phyloP scores from a whole-genome alignment of 163 green algal genomes.

The Chlamydomonas reinhardtii region DNA sequence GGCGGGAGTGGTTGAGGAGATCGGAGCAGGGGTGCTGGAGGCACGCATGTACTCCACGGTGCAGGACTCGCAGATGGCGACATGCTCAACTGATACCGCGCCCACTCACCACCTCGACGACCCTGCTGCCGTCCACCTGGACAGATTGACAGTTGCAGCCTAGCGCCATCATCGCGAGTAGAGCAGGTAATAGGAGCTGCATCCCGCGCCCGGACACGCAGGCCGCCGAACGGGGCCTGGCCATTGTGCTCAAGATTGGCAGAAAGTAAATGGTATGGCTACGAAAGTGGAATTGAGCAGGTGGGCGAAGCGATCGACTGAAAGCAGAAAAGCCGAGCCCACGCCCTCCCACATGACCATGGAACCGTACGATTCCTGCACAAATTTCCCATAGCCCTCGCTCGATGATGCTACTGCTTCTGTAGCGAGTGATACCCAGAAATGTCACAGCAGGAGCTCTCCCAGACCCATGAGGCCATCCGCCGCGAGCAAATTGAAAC shows the following conservation, averaged over 20 bases:
- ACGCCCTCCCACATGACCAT: not conserved
- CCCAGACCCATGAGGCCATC: not conserved
- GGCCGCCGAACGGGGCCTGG: not conserved
- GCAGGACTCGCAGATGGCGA: not conserved
- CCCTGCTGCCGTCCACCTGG: slow-evolving; percentile 42
- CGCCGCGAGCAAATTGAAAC: not conserved
- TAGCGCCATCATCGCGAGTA: not conserved
- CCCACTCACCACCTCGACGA: slow-evolving; percentile 49
- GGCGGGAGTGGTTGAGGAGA: not conserved
- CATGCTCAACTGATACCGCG: not conserved
- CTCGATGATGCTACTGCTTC: too few species aligned
- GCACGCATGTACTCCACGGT: not conserved
- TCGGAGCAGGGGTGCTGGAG: not conserved
- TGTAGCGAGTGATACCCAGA: too few species aligned
- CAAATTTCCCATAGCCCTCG: too few species aligned
- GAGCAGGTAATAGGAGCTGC: not conserved
- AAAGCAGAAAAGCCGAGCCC: not conserved
- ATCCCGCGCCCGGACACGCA: not conserved
- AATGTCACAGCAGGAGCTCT: not conserved
- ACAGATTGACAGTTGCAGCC: not conserved
- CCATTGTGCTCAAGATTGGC: too few species aligned
- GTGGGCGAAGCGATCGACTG: not conserved
- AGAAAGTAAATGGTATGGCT: too few species aligned
- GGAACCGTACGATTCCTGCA: too few species aligned
- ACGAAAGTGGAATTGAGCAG: not conserved